Evolutionary conservation across 257 asterid species (phyloP), one percentile per base, ranked within the genome.

Genomic region (Sherardia arvensis): DNA sequence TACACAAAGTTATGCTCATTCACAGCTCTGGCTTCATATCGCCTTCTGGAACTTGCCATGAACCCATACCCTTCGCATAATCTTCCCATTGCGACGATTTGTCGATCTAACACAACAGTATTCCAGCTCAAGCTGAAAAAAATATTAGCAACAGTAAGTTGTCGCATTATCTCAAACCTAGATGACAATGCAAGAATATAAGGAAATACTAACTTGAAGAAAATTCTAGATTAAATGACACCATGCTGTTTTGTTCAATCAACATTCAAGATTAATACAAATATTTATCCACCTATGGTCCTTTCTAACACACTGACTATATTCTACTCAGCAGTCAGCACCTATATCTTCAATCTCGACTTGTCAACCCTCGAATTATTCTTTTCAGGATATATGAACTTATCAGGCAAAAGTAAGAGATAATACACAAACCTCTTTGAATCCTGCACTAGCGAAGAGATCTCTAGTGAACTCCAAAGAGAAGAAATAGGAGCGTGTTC

Each of bases 11-110:
- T 55, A 23, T 54, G 59, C 25, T 55, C 21, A 15, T 47, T 4
- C 38, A 25, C 32, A 49, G 48, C 48, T 53, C 29, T 10, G 36
- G 25, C 26, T 8, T 21, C 68, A 47, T 20, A 29, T 36, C 5
- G 88, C 87, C 77, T 82, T 91, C 81, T 79, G 93, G 69, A 91
- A 91, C 85, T 91, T 91, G 10, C 98, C 97, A 62, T 91, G 97
- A 71, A 91, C 85, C 95, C 95, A 91, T 29, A 91, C 98, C 78
- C 98, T 82, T 62, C 74, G 80, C 98, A 91, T 88, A 64, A 71
- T 76, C 76, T 91, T 91, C 70, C 96, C 95, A 4, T 78, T 88
- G 53, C 83, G 81, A 8, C 93, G 95, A 73, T 91, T 91, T 25
- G 80, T 78, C 0, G 95, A 86, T 77, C 78, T 85, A 48, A 91